Base-by-base conservation (phyloP, 805 yeast genomes). In the Saccharomycopsis babjevae region DNA sequence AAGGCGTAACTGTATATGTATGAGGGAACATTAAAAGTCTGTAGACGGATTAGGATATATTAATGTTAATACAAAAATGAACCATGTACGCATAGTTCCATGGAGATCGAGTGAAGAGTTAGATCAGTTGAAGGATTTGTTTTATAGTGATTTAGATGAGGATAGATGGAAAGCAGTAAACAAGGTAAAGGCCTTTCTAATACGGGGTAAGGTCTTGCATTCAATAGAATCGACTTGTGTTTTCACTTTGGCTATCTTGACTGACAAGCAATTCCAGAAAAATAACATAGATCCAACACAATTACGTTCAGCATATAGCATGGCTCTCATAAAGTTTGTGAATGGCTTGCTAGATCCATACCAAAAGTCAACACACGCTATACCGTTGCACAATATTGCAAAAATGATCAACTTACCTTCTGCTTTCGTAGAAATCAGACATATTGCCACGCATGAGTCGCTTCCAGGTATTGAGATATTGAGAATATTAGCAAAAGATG, bases 331-430 rank as follows among this genome's bases (percentile, higher is more conserved):
- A 32, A 76, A 96, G 61, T 90, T 93, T 73, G 97, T 94, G 30
- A 94, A 94, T 71, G 98, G 97, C 1, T 71, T 90, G 3, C 72
- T 94, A 42, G 99, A 94, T 70, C 94, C 96, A 0, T 80, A 80
- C 57, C 99, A 94, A 71, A 88, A 85, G 67, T 82, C 91, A 0
- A 81, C 78, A 54, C 85, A 74, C 69, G 97, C 97, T 0, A 80
- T 87, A 16, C 92, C 97, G 5, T 73, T 94, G 66, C 86, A 87
- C 64, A 77, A 79, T 5, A 72, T 94, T 28, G 98, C 98, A 0
- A 79, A 75, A 59, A 79, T 79, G 54, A 72, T 89, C 25, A 80
- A 82, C 1, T 74, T 94, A 28, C 97, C 98, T 0, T 77, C 85
- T 38, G 81, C 80, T 68, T 90, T 94, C 71, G 99, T 94, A 0